Evolutionary conservation across 208 protist species (phyloP).

Genomic region (Sergeia podlipaevii): DNA sequence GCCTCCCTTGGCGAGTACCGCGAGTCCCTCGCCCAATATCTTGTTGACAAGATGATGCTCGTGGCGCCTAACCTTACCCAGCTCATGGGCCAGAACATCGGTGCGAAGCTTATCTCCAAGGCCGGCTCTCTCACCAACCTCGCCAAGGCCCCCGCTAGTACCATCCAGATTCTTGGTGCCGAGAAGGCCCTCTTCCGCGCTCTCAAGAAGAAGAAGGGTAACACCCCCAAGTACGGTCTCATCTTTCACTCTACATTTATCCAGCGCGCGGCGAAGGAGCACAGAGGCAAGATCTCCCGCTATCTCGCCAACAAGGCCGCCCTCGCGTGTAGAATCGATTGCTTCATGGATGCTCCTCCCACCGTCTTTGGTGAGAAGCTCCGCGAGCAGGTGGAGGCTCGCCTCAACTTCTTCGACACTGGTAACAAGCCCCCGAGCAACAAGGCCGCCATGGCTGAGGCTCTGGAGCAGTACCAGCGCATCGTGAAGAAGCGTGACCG

Average conservation of each 20-base stretch:
- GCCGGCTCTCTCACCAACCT: conserved; percentile 98
- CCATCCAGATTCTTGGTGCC: conserved; percentile 99
- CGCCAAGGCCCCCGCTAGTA: conserved; percentile 99
- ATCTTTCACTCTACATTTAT: conserved; percentile 99
- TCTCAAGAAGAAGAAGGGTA: conserved; percentile 97
- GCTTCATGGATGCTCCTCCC: conserved; percentile 89
- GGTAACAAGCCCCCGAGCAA: conserved; percentile 95
- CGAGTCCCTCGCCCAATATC: conserved; percentile 92
- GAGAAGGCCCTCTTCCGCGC: conserved; percentile 99
- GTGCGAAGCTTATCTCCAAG: conserved; percentile 98
- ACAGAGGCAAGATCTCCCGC: conserved; percentile 98
- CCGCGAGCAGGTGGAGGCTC: conserved; percentile 97
- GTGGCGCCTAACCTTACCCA: conserved; percentile 97
- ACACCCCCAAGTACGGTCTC: conserved; percentile 99
- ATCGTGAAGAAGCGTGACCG: conserved; percentile 61
- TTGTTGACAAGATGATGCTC: conserved; percentile 96
- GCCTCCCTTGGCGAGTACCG: conserved; percentile 93
- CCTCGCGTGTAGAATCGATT: conserved; percentile 97
- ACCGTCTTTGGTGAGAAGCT: conserved; percentile 95
- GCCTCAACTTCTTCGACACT: conserved; percentile 97
- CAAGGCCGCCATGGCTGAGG: conserved; percentile 96
- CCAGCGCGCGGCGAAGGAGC: conserved; percentile 95
- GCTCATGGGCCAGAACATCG: conserved; percentile 98
- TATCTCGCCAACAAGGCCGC: conserved; percentile 99
- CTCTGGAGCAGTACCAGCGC: conserved; percentile 86